Conservation (phyloP, 768 basidiomycete species). For the Lanmaoa pseudosensibilis region DNA sequence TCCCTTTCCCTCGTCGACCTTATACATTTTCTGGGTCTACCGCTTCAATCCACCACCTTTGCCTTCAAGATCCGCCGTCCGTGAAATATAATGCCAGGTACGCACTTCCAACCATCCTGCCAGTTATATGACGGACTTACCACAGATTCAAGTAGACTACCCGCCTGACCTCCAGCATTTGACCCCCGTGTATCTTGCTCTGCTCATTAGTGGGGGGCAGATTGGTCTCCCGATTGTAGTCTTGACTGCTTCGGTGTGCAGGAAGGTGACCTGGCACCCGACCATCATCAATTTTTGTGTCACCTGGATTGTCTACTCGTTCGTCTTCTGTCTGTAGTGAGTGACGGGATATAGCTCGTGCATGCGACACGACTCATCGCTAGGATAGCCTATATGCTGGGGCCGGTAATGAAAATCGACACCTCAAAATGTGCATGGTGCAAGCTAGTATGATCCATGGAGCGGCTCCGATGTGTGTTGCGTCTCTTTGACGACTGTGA, state of each 20-base stretch:
- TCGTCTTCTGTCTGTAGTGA: slow-evolving; percentile 52
- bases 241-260: slow-evolving; percentile 44
- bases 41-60: neutral
- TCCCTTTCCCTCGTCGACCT: neutral
- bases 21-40: neutral
- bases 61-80: neutral
- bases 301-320: slow-evolving; percentile 56
- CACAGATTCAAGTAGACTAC: slow-evolving; percentile 2
- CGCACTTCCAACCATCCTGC: neutral
- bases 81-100: slow-evolving; percentile 18
- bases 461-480: slow-evolving; percentile 51
- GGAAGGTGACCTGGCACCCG: slow-evolving; percentile 46
- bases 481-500: neutral
- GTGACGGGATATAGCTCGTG: slow-evolving; percentile 20
- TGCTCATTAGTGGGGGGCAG: slow-evolving; percentile 55
- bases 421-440: slow-evolving; percentile 41
- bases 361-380: slow-evolving; percentile 8
- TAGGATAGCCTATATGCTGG: slow-evolving; percentile 36
- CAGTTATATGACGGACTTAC: neutral
- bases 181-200: slow-evolving; percentile 41
- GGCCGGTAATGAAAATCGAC: slow-evolving; percentile 21
- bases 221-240: slow-evolving; percentile 51
- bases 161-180: slow-evolving; percentile 32
- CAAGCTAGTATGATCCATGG: slow-evolving; percentile 57
- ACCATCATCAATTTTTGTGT: slow-evolving; percentile 57